Conservation (phyloP, 2,329 filamentous ascomycete species). For the Neonectria ditissima region DNA sequence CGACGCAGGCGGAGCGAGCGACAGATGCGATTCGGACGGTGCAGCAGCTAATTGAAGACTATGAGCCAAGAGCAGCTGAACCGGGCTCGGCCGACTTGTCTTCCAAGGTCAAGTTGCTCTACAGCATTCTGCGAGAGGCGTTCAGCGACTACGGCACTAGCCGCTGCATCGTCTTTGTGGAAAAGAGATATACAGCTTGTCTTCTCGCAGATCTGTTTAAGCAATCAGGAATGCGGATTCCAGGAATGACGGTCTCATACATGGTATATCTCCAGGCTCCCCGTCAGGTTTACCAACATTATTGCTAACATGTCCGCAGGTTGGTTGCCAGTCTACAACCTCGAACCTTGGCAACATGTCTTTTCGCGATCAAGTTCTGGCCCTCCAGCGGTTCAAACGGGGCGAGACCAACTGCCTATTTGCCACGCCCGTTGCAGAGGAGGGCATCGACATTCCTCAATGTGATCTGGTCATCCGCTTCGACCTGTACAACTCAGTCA, state of each 20-base stretch:
- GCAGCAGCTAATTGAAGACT: constrained; percentile 64
- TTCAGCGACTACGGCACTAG: constrained; percentile 68
- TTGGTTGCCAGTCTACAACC: constrained; percentile 46
- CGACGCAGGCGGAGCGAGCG: constrained; percentile 56
- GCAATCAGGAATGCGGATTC: constrained; percentile 64
- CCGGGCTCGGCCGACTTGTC: constrained; percentile 65
- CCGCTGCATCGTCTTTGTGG: constrained; percentile 89
- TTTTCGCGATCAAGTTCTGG: constrained; percentile 79
- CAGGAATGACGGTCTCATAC: constrained; percentile 69
- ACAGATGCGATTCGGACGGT: constrained; percentile 70
- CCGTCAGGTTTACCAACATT: not conserved
- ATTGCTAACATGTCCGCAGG: constrained; percentile 37
- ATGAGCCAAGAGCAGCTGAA: constrained; percentile 57
- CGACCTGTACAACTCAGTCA: constrained; percentile 88
- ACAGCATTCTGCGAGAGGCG: constrained; percentile 69
- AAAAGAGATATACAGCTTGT: constrained; percentile 80
- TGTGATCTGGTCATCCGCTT: constrained; percentile 80
- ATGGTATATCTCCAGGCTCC: constrained; percentile 62
- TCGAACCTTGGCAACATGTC: constrained; percentile 72
- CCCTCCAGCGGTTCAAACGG: constrained; percentile 72
- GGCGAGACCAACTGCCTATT: constrained; percentile 73
- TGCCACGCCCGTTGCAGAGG: constrained; percentile 75
- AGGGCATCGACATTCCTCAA: constrained; percentile 75
- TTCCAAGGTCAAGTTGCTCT: constrained; percentile 76
- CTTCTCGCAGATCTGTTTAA: constrained; percentile 77